These are phyloP conservation scores for Aspergillus spinulosporus DNA, from an alignment of 2,329 filamentous ascomycete genomes.

Conservation along the genomic window DNA sequence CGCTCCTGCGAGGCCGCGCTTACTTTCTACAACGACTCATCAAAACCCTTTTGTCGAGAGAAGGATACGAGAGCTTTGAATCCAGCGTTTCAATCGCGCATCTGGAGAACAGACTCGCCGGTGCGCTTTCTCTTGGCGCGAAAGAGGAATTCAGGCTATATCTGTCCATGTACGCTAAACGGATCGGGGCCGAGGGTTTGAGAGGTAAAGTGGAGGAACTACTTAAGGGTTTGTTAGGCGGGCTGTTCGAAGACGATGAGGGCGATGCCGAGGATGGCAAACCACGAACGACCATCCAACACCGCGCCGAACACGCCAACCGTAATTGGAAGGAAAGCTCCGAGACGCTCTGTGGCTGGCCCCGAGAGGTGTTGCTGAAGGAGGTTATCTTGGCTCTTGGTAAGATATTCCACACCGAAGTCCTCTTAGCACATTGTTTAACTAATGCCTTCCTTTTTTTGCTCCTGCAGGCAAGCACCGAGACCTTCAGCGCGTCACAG, in stretches of 20 bases:
- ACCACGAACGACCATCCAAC: background rate
- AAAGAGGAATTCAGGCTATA: conserved; percentile 93
- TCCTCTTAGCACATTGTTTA: background rate
- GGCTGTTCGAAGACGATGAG: conserved; percentile 61
- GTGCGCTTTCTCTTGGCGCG: conserved; percentile 77
- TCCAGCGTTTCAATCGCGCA: conserved; percentile 89
- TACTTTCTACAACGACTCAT: conserved; percentile 90
- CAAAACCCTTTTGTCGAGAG: conserved; percentile 81
- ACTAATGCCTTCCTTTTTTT: conserved; percentile 4
- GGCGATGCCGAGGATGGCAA: conserved; percentile 39
- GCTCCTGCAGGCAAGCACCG: conserved; percentile 68
- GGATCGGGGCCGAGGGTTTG: conserved; percentile 84
- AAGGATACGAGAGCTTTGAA: conserved; percentile 91
- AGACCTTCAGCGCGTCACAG: conserved; percentile 89
- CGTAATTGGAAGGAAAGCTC: conserved; percentile 51
- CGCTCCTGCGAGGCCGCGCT: conserved; percentile 84
- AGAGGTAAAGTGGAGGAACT: conserved; percentile 91
- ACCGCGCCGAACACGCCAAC: conserved; percentile 21
- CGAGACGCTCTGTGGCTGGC: conserved; percentile 84
- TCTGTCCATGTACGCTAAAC: conserved; percentile 97
- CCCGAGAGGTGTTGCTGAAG: conserved; percentile 80
- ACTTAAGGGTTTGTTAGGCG: conserved; percentile 76
- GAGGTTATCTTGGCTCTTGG: conserved; percentile 91
- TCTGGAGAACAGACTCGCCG: conserved; percentile 90
- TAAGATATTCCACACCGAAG: conserved; percentile 47